Conservation (phyloP, 2,329 filamentous ascomycete species). For the Dryadomyces quercivorus region DNA sequence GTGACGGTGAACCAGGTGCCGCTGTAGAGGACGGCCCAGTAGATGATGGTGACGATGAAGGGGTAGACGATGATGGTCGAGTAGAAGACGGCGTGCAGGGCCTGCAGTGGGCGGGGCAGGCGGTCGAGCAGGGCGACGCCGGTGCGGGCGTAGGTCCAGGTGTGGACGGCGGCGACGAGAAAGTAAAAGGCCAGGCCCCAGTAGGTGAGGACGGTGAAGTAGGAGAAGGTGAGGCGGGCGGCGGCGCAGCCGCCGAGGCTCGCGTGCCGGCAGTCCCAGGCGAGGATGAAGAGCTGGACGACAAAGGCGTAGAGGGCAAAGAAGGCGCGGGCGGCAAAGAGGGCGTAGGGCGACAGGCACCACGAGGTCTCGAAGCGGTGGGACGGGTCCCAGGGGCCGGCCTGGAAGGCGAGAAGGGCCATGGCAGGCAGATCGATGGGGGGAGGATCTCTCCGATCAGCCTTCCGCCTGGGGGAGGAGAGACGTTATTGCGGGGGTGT, state of each 20-base stretch:
- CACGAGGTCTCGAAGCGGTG: conserved; percentile 71
- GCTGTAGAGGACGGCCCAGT: conserved; percentile 50
- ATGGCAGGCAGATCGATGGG: background rate
- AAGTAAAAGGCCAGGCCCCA: conserved; percentile 78
- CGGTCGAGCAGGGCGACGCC: conserved; percentile 43
- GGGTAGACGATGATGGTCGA: conserved; percentile 51
- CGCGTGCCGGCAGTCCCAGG: conserved; percentile 46
- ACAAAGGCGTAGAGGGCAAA: conserved; percentile 57
- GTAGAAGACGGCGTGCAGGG: conserved; percentile 53
- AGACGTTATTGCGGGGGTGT: background rate
- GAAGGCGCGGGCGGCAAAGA: conserved; percentile 44
- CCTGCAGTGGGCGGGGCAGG: conserved; percentile 49
- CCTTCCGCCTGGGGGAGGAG: background rate
- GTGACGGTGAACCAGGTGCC: conserved; percentile 34
- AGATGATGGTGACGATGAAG: conserved; percentile 58
- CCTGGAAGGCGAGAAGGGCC: background rate
- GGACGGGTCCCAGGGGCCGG: conserved; percentile 37
- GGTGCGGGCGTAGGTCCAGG: conserved; percentile 48
- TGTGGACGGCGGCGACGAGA: conserved; percentile 54
- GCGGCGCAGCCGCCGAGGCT: conserved; percentile 27
- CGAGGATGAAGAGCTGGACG: conserved; percentile 57
- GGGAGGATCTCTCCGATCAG: background rate
- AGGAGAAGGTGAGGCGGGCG: conserved; percentile 55
- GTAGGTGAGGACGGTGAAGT: conserved; percentile 72
- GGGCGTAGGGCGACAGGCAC: conserved; percentile 53